phyloP scores from a whole-genome alignment of 2,329 filamentous ascomycete genomes.

The Kalmusia sp. region DNA sequence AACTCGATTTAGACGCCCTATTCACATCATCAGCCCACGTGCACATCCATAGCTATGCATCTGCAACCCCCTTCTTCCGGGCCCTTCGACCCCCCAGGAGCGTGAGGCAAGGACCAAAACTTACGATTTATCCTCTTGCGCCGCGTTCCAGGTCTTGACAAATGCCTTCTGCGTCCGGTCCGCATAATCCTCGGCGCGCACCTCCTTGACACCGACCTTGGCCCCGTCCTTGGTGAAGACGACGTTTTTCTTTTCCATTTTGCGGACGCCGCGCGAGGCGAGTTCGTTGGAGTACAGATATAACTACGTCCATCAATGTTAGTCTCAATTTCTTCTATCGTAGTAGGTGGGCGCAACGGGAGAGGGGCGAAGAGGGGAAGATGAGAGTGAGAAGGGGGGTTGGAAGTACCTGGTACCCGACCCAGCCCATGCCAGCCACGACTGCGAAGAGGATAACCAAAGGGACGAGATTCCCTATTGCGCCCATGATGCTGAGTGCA shows the following conservation, averaged over 20 bases:
- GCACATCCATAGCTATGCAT: too few relatives aligned
- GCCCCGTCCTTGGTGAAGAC: conserved; percentile 78
- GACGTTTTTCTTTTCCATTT: conserved; percentile 78
- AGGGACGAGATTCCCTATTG: conserved; percentile 64
- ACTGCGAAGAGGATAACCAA: conserved; percentile 69
- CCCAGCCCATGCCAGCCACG: conserved; percentile 65
- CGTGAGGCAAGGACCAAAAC: conserved; percentile 4
- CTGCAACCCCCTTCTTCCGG: background rate
- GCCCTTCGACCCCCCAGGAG: background rate
- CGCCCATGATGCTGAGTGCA: conserved; percentile 40
- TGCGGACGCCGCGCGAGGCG: conserved; percentile 68
- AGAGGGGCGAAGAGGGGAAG: background rate
- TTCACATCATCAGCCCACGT: background rate
- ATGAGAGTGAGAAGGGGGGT: background rate
- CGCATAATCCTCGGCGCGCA: conserved; percentile 73
- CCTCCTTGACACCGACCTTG: conserved; percentile 73
- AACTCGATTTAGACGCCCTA: conserved; percentile 11
- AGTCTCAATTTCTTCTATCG: background rate
- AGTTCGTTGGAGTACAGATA: conserved; percentile 73
- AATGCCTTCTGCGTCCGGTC: conserved; percentile 72
- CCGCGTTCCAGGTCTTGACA: conserved; percentile 58
- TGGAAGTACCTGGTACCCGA: conserved; percentile 67
- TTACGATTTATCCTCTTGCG: conserved; percentile 26
- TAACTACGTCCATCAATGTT: conserved; percentile 49
- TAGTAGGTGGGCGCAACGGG: background rate